These are phyloP conservation scores for Thalassiosira exigua DNA, from an alignment of 352 stramenopile genomes.

Conservation along the genomic window DNA sequence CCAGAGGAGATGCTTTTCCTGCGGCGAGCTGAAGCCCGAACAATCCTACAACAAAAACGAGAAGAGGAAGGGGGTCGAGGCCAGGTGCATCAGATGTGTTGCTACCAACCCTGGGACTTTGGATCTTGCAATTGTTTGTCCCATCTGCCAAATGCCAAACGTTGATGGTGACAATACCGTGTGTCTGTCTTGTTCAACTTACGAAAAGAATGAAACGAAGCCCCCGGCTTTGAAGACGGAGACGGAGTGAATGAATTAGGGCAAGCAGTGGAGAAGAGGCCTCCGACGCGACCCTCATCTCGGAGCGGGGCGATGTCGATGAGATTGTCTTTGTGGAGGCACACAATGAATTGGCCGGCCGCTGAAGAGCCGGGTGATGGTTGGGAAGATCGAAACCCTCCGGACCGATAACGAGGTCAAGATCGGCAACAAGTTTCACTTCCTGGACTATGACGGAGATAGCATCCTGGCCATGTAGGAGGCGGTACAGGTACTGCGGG, in stretches of 20 bases:
- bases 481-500: conserved; percentile 92
- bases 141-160: too few relatives aligned
- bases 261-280: too few relatives aligned
- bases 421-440: conserved; percentile 97
- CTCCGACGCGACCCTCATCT: too few relatives aligned
- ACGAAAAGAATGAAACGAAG: too few relatives aligned
- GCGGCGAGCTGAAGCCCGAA: conserved; percentile 23
- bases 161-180: neutral
- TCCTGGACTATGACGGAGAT: conserved; percentile 97
- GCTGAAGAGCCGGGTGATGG: conserved; percentile 94
- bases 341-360: too few relatives aligned
- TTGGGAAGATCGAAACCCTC: conserved; percentile 93
- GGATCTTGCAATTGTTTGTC: too few relatives aligned
- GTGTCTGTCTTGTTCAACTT: neutral
- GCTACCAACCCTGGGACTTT: conserved; percentile 27
- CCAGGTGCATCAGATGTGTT: conserved; percentile 39
- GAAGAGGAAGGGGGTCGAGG: conserved; percentile 25
- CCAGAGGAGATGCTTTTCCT: conserved; percentile 22
- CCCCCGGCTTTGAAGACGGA: too few relatives aligned
- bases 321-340: too few relatives aligned
- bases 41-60: conserved; percentile 32
- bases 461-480: conserved; percentile 94
- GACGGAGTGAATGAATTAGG: too few relatives aligned
- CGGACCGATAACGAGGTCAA: conserved; percentile 94
- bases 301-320: too few relatives aligned